Evolutionary conservation across 306 rosid genomes (phyloP).

Genomic region (Quercus dentata): DNA sequence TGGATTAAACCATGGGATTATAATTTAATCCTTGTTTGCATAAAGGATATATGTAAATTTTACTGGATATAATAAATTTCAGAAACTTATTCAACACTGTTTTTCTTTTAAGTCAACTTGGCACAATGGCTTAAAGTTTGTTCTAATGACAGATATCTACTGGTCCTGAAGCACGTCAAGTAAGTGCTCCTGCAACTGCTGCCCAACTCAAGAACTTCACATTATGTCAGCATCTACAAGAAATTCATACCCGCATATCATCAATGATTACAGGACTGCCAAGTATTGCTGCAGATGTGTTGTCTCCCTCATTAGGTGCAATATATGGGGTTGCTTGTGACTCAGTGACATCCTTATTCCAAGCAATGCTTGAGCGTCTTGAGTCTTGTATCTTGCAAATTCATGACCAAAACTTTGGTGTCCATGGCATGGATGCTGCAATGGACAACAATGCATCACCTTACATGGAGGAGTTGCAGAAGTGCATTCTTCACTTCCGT

Average conservation of each 20-base stretch:
- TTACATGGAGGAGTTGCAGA: conserved; percentile 98
- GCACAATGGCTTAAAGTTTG: conserved; percentile 7
- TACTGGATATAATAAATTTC: background rate
- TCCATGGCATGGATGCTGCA: conserved; percentile 83
- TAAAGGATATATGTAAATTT: background rate
- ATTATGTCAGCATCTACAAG: conserved; percentile 92
- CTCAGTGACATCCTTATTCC: conserved; percentile 84
- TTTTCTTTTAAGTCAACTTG: background rate
- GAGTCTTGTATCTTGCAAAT: conserved; percentile 93
- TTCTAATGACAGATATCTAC: conserved; percentile 75
- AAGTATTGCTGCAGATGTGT: conserved; percentile 76
- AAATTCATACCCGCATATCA: conserved; percentile 70
- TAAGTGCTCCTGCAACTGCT: conserved; percentile 80
- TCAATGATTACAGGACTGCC: conserved; percentile 73
- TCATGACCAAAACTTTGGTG: conserved; percentile 86
- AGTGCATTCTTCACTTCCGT: conserved; percentile 88
- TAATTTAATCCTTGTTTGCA: background rate
- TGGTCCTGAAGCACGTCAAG: conserved; percentile 97
- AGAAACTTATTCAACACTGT: conserved; percentile 7
- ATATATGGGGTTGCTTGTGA: conserved; percentile 94
- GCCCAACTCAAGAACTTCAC: conserved; percentile 93
- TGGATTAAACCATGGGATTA: background rate
- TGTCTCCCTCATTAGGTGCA: conserved; percentile 89
- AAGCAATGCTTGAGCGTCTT: conserved; percentile 93
- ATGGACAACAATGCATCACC: conserved; percentile 95